Conservation (phyloP, 2,329 filamentous ascomycete species). For the Fusarium guadeloupense region DNA sequence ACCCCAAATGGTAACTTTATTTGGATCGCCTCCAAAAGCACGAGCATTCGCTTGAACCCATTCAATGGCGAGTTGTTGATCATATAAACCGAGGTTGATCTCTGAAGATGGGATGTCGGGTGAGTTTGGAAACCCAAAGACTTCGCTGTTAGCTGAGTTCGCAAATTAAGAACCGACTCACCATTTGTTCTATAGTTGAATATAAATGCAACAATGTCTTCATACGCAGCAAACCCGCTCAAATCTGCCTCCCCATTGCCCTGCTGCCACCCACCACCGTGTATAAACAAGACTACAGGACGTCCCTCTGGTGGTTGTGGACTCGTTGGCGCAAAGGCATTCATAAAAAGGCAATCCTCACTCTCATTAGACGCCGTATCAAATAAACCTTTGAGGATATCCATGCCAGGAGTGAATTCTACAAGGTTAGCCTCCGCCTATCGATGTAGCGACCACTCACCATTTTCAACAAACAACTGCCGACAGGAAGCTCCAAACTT, state of each 20-base stretch:
- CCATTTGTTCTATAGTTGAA: conserved; percentile 43
- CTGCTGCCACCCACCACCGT: conserved; percentile 40
- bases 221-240: conserved; percentile 41
- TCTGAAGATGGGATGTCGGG: conserved; percentile 50
- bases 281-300: conserved; percentile 42
- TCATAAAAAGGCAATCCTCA: conserved; percentile 44
- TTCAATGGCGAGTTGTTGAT: conserved; percentile 42
- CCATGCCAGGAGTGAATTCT: conserved; percentile 33
- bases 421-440: neutral
- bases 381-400: conserved; percentile 36
- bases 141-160: conserved; percentile 8
- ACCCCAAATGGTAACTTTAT: conserved; percentile 43
- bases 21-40: conserved; percentile 42
- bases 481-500: conserved; percentile 31
- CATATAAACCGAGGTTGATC: conserved; percentile 44
- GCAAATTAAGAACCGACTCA: neutral
- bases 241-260: conserved; percentile 37
- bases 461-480: conserved; percentile 26
- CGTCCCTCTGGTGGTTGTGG: conserved; percentile 12
- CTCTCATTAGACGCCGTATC: conserved; percentile 34
- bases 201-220: conserved; percentile 41
- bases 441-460: neutral
- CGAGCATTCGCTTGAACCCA: conserved; percentile 42
- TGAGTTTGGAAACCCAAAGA: conserved; percentile 57
- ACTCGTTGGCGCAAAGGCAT: conserved; percentile 39